phyloP scores from a whole-genome alignment of 2,329 filamentous ascomycete genomes.

The Venturia effusa region DNA sequence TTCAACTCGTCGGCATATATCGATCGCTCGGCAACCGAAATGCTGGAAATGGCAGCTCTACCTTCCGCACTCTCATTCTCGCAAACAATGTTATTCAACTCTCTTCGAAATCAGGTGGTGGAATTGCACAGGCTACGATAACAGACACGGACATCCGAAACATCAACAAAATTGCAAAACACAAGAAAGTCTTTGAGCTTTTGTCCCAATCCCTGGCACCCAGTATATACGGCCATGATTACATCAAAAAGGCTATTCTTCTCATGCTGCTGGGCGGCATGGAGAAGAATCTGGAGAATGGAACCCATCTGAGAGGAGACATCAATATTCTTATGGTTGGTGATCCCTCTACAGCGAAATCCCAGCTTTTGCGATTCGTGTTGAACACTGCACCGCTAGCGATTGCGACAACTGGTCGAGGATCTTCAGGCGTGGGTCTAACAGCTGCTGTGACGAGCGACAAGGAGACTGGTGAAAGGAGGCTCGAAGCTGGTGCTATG shows the following conservation, averaged over 20 bases:
- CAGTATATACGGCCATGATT: constrained; percentile 92
- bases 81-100: constrained; percentile 93
- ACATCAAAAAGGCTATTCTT: constrained; percentile 95
- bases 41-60: constrained; percentile 60
- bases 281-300: constrained; percentile 98
- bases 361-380: constrained; percentile 93
- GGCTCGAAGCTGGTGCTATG: constrained; percentile 96
- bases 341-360: constrained; percentile 96
- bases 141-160: constrained; percentile 97
- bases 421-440: constrained; percentile 93
- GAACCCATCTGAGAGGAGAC: constrained; percentile 93
- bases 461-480: constrained; percentile 91
- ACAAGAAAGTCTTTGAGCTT: constrained; percentile 84
- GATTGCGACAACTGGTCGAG: constrained; percentile 92
- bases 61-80: constrained; percentile 88
- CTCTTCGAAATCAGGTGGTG: constrained; percentile 91
- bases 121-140: constrained; percentile 81
- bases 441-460: constrained; percentile 94
- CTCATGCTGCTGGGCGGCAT: constrained; percentile 91
- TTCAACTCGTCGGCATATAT: constrained; percentile 95
- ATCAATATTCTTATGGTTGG: constrained; percentile 99
- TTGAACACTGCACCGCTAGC: constrained; percentile 93
- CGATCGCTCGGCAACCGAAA: constrained; percentile 91
- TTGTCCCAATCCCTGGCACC: constrained; percentile 90
- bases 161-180: constrained; percentile 95